These are phyloP conservation scores for Eucalyptus decipiens DNA, from an alignment of 345 rosid genomes.

Conservation along the genomic window DNA sequence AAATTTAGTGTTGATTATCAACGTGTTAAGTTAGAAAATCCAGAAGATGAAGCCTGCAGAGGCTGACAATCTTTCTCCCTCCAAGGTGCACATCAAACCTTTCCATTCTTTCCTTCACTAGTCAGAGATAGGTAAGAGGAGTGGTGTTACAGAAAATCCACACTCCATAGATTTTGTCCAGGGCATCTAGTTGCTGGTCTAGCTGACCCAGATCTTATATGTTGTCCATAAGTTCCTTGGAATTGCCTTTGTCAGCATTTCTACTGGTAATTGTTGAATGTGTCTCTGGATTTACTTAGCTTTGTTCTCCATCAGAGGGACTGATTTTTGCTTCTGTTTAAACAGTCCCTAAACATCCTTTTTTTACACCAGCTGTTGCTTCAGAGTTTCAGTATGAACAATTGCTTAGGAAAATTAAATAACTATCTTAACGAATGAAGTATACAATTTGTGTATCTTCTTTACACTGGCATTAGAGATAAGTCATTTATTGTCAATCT, in stretches of 20 bases:
- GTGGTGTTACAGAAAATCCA: background rate
- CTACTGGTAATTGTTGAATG: background rate
- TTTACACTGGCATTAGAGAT: background rate
- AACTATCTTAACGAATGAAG: background rate
- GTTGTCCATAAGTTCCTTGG: background rate
- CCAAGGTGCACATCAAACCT: background rate
- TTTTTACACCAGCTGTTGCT: background rate
- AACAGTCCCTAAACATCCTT: background rate
- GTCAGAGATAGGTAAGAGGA: background rate
- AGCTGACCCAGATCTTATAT: background rate
- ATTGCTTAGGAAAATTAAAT: background rate
- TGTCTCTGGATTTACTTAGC: background rate
- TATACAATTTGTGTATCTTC: background rate
- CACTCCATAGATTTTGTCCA: background rate
- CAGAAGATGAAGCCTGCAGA: background rate
- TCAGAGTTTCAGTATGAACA: background rate
- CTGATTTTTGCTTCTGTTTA: background rate
- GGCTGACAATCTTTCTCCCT: background rate
- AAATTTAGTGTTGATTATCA: background rate
- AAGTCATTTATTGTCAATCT: background rate
- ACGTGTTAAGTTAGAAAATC: background rate
- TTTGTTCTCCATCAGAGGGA: background rate
- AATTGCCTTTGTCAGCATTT: background rate
- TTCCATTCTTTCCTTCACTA: background rate
- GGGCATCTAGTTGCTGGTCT: background rate